Conservation (phyloP, 371 early-diverging fungal genomes). For the Rhizopus sp. region DNA sequence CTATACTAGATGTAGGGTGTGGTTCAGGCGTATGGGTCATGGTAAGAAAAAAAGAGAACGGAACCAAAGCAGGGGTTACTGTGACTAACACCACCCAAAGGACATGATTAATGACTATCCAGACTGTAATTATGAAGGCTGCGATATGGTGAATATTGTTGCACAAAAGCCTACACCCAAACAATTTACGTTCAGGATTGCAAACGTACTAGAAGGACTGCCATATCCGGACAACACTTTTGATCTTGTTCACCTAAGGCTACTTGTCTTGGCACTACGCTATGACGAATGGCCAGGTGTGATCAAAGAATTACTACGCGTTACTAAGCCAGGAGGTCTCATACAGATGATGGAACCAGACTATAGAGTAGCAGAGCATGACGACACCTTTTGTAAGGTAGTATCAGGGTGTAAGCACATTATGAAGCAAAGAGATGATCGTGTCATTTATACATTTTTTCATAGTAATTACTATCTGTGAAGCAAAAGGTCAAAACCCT, state of each 20-base stretch:
- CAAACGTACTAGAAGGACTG: constrained; percentile 49
- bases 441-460: too few relatives aligned
- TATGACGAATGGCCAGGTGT: constrained; percentile 51
- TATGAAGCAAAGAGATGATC: too few relatives aligned
- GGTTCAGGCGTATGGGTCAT: constrained; percentile 59
- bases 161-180: constrained; percentile 44
- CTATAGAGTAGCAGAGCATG: constrained; percentile 13
- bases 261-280: constrained; percentile 51
- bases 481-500: not conserved
- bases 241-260: constrained; percentile 58
- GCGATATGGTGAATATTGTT: constrained; percentile 56
- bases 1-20: constrained; percentile 52
- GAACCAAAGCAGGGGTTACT: constrained; percentile 21
- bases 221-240: constrained; percentile 59
- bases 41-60: constrained; percentile 18
- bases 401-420: too few relatives aligned
- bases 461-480: not conserved
- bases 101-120: constrained; percentile 26
- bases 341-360: constrained; percentile 53
- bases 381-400: too few relatives aligned
- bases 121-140: constrained; percentile 9
- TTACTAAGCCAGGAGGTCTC: constrained; percentile 59
- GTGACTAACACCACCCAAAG: constrained; percentile 1
- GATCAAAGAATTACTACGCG: constrained; percentile 51
- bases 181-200: constrained; percentile 43